A percentile compares a stretch with the other conserved stretches of the same genome.
These are phyloP conservation scores for Pichia occidentalis DNA, from an alignment of 805 yeast genomes.

Conservation along the genomic window DNA sequence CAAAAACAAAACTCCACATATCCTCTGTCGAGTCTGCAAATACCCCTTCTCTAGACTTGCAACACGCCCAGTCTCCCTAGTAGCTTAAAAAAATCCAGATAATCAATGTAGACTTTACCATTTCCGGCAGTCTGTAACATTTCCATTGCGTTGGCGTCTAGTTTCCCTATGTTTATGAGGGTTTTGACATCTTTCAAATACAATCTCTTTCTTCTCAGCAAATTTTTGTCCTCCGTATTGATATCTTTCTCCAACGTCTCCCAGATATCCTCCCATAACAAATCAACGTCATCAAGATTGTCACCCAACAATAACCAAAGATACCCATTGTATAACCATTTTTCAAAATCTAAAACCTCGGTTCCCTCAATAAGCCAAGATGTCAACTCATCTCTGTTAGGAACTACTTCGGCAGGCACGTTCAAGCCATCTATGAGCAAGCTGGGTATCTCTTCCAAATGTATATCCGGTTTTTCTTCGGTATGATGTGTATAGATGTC, in stretches of 20 bases:
- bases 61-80: constrained; percentile 25
- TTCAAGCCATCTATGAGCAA: constrained; percentile 4
- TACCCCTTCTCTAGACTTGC: too few relatives aligned
- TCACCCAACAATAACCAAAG: constrained; percentile 32
- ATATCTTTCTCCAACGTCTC: not conserved
- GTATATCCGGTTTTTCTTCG: constrained; percentile 33
- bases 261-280: constrained; percentile 35
- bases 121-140: constrained; percentile 40
- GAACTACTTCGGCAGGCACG: constrained; percentile 10
- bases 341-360: constrained; percentile 42
- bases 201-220: constrained; percentile 18
- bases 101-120: constrained; percentile 33
- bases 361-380: constrained; percentile 21
- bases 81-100: constrained; percentile 41
- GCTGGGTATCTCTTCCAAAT: constrained; percentile 22
- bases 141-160: constrained; percentile 29
- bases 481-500: constrained; percentile 36
- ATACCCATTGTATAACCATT: constrained; percentile 34
- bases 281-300: constrained; percentile 31
- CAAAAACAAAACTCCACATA: too few relatives aligned
- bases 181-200: constrained; percentile 34
- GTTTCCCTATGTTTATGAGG: constrained; percentile 23
- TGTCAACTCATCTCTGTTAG: not conserved
- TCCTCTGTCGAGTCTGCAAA: too few relatives aligned
- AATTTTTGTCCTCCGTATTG: too few relatives aligned